A percentile compares a stretch with the other conserved stretches of the same genome.
phyloP scores from a whole-genome alignment of 176 grass and related monocot species.

The Carex kokanica region DNA sequence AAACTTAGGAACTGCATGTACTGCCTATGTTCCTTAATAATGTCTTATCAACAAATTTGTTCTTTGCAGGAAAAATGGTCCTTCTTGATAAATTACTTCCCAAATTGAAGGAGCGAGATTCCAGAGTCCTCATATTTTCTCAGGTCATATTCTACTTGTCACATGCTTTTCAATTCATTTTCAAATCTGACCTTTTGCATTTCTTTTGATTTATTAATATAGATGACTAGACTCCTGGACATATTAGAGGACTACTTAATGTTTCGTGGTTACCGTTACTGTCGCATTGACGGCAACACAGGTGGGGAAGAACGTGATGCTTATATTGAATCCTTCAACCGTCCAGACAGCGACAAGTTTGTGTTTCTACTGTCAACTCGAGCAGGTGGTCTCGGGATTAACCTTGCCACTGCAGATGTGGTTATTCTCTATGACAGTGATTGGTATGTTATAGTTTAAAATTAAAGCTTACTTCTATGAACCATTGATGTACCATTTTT shows the following conservation, averaged over 20 bases:
- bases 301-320: constrained; percentile 66
- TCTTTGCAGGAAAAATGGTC: constrained; percentile 73
- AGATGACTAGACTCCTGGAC: constrained; percentile 79
- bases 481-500: not conserved
- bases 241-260: constrained; percentile 74
- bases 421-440: constrained; percentile 86
- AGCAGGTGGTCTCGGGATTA: constrained; percentile 73
- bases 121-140: constrained; percentile 76
- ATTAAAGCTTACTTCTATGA: not conserved
- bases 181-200: not conserved
- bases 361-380: constrained; percentile 68
- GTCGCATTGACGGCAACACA: constrained; percentile 67
- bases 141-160: constrained; percentile 36
- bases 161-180: not conserved
- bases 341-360: constrained; percentile 60
- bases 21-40: not conserved
- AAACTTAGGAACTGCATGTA: not conserved
- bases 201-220: constrained; percentile 18
- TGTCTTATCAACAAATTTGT: not conserved
- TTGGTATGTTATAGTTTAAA: constrained; percentile 35
- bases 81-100: constrained; percentile 68
- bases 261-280: constrained; percentile 55
- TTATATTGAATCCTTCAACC: constrained; percentile 62
- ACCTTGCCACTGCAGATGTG: constrained; percentile 72
- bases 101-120: constrained; percentile 73